These are phyloP conservation scores for Chaetothyriales sp. DNA, from an alignment of 2,329 filamentous ascomycete genomes.

Conservation along the genomic window DNA sequence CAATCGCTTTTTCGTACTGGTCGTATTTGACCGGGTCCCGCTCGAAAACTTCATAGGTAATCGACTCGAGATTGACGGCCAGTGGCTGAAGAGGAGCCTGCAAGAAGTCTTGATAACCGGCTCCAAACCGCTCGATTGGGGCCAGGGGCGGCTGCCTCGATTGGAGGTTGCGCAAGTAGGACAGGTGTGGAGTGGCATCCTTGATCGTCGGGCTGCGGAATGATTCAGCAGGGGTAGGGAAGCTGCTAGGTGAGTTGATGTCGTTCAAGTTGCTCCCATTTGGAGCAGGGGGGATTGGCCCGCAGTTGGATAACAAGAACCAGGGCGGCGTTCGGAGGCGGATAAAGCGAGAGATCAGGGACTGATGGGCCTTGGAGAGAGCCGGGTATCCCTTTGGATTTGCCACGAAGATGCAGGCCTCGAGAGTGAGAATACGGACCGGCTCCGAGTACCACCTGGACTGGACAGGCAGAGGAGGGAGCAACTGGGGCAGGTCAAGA, in stretches of 20 bases:
- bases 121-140: conserved; percentile 49
- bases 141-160: conserved; percentile 56
- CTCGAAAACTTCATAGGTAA: conserved; percentile 97
- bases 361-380: conserved; percentile 42
- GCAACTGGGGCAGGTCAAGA: conserved; percentile 41
- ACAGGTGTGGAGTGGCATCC: conserved; percentile 51
- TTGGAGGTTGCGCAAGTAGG: conserved; percentile 74
- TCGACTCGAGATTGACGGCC: conserved; percentile 89
- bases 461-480: conserved; percentile 42
- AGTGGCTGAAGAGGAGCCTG: conserved; percentile 89
- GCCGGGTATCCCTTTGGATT: conserved; percentile 46
- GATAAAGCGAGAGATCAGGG: conserved; percentile 41
- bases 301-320: conserved; percentile 45
- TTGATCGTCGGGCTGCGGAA: conserved; percentile 33
- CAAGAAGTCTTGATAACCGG: conserved; percentile 80
- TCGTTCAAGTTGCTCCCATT: background rate
- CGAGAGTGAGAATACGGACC: conserved; percentile 40
- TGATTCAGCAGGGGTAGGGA: conserved; percentile 58
- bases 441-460: conserved; percentile 51
- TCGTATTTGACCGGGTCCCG: conserved; percentile 96
- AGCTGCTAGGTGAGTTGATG: conserved; percentile 25
- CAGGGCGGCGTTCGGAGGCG: conserved; percentile 43
- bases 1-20: conserved; percentile 79
- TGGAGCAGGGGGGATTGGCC: conserved; percentile 35
- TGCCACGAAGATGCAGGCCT: conserved; percentile 38